Percentiles rank a stretch among this genome's conserved stretches.
phyloP scores from a whole-genome alignment of 192 early-diverging fungal genomes.

The Linnemannia schmuckeri region DNA sequence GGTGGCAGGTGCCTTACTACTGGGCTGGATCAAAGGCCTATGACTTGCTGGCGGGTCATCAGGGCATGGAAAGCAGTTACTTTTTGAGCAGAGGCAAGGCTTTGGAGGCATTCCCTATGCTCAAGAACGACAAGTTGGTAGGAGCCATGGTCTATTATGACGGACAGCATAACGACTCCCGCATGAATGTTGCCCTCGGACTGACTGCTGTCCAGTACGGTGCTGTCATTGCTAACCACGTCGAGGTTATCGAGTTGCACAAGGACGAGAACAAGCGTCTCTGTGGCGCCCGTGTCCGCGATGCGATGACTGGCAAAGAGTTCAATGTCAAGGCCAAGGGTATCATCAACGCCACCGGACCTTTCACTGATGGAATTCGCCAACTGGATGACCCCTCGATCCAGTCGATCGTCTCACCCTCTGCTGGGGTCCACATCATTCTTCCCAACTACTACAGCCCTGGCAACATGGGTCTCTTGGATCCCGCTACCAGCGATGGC shows the following conservation, averaged over 20 bases:
- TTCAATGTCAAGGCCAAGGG: constrained; percentile 92
- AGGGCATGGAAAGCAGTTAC: constrained; percentile 87
- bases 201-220: constrained; percentile 92
- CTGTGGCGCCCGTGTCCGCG: constrained; percentile 85
- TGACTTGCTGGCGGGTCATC: constrained; percentile 88
- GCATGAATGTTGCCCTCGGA: constrained; percentile 96
- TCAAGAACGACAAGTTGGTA: constrained; percentile 87
- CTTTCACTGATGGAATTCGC: constrained; percentile 87
- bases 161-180: constrained; percentile 97
- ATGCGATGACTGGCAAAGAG: constrained; percentile 88
- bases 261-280: constrained; percentile 77
- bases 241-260: constrained; percentile 85
- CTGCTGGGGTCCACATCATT: constrained; percentile 94
- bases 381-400: constrained; percentile 87
- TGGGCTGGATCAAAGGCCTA: constrained; percentile 95
- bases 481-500: constrained; percentile 93
- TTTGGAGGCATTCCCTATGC: constrained; percentile 96
- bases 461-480: constrained; percentile 94
- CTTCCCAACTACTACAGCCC: constrained; percentile 97
- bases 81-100: constrained; percentile 88
- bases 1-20: constrained; percentile 98
- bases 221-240: constrained; percentile 93
- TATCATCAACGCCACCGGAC: constrained; percentile 93
- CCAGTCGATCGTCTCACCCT: constrained; percentile 91
- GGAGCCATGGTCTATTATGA: constrained; percentile 98